Percentiles rank a stretch among this genome's conserved stretches.
Evolutionary conservation across 176 grass and related monocot genomes (phyloP).

Genomic region (Puccinellia tenuiflora): DNA sequence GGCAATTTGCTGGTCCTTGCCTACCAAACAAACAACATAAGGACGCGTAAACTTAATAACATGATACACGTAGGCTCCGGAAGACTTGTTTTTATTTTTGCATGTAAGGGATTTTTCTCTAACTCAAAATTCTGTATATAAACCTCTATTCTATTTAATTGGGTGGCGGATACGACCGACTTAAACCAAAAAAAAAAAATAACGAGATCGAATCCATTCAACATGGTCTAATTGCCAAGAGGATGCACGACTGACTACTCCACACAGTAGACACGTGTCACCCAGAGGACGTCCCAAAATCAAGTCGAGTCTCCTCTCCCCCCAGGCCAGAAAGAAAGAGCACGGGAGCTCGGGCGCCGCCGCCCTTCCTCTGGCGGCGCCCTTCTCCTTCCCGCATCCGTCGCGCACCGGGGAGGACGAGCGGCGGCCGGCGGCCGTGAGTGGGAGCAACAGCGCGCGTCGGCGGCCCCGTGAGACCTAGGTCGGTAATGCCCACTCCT

Average conservation of each 20-base stretch:
- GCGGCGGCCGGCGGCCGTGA: not conserved
- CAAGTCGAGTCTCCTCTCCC: too few relatives aligned
- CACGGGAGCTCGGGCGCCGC: not conserved
- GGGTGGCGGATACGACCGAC: too few relatives aligned
- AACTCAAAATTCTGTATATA: too few relatives aligned
- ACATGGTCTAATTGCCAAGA: not conserved
- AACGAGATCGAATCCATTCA: not conserved
- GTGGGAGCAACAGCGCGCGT: not conserved
- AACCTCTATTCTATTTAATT: too few relatives aligned
- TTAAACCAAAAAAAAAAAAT: too few relatives aligned
- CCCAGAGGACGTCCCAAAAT: too few relatives aligned
- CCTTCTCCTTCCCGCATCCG: not conserved
- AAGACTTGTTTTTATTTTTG: too few relatives aligned
- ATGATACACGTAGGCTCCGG: too few relatives aligned
- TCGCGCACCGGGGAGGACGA: not conserved
- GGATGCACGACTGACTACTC: too few relatives aligned
- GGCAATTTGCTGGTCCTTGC: not conserved
- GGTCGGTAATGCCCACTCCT: not conserved
- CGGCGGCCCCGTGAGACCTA: not conserved
- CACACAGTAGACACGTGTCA: too few relatives aligned
- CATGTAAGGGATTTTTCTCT: too few relatives aligned
- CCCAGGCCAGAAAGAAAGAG: too few relatives aligned
- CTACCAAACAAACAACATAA: not conserved
- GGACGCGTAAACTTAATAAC: not conserved
- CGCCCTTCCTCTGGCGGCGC: not conserved